A percentile compares a stretch with the other conserved stretches of the same genome.
Evolutionary conservation across 208 protist species (phyloP).

Genomic region (Leishmania arabica): DNA sequence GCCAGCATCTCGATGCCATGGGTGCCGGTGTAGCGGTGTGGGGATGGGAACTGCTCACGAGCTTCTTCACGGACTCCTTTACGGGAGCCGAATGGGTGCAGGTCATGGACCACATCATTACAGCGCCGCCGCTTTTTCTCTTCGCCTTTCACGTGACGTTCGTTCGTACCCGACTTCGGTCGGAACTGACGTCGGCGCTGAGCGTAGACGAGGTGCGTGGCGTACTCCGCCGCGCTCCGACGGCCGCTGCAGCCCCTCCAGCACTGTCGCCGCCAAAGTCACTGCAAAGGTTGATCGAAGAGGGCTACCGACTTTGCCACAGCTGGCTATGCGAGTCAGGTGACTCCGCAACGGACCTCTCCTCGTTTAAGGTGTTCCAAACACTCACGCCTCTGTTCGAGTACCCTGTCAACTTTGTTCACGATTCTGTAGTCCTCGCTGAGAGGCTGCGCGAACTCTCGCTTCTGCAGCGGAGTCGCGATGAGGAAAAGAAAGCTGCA

Average conservation of each 20-base stretch:
- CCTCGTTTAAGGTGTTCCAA: not conserved
- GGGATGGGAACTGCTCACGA: conserved; percentile 65
- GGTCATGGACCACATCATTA: conserved; percentile 89
- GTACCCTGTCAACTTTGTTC: conserved; percentile 52
- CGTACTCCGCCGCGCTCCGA: conserved; percentile 38
- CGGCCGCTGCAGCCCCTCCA: not conserved
- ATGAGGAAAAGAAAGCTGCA: conserved; percentile 30
- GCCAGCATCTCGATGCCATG: conserved; percentile 51
- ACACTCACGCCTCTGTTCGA: conserved; percentile 17
- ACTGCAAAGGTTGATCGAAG: conserved; percentile 43
- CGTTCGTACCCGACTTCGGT: conserved; percentile 30
- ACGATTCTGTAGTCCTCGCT: conserved; percentile 44
- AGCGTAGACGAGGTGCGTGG: conserved; percentile 47
- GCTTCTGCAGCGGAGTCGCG: conserved; percentile 31
- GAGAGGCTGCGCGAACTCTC: conserved; percentile 58
- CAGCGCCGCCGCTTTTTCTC: conserved; percentile 76
- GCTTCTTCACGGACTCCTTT: conserved; percentile 79
- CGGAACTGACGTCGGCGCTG: conserved; percentile 35
- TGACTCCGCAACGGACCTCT: not conserved
- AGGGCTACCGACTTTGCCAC: conserved; percentile 45
- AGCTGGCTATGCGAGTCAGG: conserved; percentile 9
- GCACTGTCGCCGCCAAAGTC: not conserved
- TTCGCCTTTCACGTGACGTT: conserved; percentile 75
- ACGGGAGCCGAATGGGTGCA: conserved; percentile 79
- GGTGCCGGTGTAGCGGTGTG: conserved; percentile 68